Evolutionary conservation across 331 rosid species (phyloP), one percentile per base, ranked within the genome.

Genomic region (Phaseolus coccineus): DNA sequence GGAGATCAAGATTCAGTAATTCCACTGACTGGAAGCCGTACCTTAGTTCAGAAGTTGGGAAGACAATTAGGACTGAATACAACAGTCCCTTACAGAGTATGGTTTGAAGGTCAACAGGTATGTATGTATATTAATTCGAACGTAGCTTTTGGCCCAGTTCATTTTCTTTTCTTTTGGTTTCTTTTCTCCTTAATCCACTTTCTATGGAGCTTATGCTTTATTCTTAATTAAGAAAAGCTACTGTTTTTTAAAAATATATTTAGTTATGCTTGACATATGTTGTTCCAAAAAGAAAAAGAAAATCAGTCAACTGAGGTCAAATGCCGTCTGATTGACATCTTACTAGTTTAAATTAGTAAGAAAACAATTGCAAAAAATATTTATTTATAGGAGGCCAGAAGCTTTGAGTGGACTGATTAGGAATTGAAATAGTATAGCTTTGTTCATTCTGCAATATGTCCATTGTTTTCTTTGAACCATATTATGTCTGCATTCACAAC

Each of bases 1-100:
- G 98, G 98, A 66, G 98, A 94, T 83, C 97, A 94, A 84, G 98
- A 94, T 82, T 87, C 98, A 3, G 97, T 90, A 37, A 91, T 94
- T 84, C 97, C 98, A 14, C 83, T 94, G 51, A 90, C 87, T 55
- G 98, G 98, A 80, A 94, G 91, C 87, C 88, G 98, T 46, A 88
- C 84, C 39, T 80, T 94, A 84, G 94, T 94, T 48, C 82, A 88
- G 50, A 82, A 83, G 56, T 77, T 94, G 71, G 94, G 93, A 31
- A 85, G 63, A 46, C 63, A 85, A 79, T 83, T 94, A 61, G 84
- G 80, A 81, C 87, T 92, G 24, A 88, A 89, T 42, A 81, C 89
- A 56, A 85, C 94, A 40, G 85, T 90, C 8, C 94, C 97, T 71
- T 92, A 94, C 56, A 85, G 97, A 81, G 92, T 92, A 42, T 94